Conservation (phyloP, 1,284 basidiomycete genomes). For the Neonothopanus nambi region DNA sequence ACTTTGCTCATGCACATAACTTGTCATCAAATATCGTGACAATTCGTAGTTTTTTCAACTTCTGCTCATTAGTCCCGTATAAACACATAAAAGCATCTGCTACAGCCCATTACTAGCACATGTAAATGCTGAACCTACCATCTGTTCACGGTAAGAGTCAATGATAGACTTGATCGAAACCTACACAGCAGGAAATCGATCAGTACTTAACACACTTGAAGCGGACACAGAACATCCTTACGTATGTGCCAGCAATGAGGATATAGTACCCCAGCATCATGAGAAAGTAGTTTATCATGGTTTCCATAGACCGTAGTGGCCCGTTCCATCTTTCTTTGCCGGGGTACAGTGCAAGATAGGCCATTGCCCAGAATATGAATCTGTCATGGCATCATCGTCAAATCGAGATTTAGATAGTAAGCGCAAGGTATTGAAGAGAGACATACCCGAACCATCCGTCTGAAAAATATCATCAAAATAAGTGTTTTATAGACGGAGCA, state of each 20-base stretch:
- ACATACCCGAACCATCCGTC: constrained; percentile 37
- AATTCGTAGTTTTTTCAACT: too few relatives aligned
- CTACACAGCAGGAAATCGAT: constrained; percentile 3
- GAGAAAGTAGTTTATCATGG: constrained; percentile 40
- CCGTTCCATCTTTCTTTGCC: constrained; percentile 37
- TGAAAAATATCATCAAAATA: constrained; percentile 12
- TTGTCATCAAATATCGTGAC: too few relatives aligned
- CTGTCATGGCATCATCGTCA: constrained; percentile 15
- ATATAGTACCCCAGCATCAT: constrained; percentile 42
- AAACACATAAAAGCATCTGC: not conserved
- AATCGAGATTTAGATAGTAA: not conserved
- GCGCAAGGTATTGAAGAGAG: not conserved
- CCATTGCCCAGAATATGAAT: constrained; percentile 49
- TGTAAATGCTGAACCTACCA: constrained; percentile 14
- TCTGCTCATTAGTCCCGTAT: too few relatives aligned
- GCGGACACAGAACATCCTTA: constrained; percentile 22
- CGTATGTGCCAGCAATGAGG: constrained; percentile 43
- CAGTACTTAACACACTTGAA: not conserved
- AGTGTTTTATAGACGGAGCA: not conserved
- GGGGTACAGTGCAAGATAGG: constrained; percentile 43
- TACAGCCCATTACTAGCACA: constrained; percentile 17
- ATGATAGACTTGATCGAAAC: constrained; percentile 18
- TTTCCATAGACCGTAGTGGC: constrained; percentile 34
- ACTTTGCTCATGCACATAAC: too few relatives aligned
- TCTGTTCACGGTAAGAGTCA: constrained; percentile 12